A percentile compares a stretch with the other conserved stretches of the same genome.
Conservation (phyloP, 192 early-diverging fungal species). For the Pilobolus umbonatus region DNA sequence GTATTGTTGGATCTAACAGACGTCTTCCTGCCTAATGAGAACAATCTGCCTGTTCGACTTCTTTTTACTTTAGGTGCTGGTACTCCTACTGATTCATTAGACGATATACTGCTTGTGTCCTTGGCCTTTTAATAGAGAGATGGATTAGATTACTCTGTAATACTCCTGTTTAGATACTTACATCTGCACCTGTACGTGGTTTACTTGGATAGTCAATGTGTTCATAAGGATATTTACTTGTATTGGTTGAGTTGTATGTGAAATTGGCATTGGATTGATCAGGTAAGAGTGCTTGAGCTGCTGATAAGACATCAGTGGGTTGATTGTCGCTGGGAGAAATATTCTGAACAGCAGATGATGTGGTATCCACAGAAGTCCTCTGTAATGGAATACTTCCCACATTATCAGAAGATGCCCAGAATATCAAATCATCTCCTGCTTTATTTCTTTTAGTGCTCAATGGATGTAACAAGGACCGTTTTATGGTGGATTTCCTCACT, state of each 20-base stretch:
- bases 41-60: background rate
- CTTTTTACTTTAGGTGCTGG: background rate
- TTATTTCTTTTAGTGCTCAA: constrained; percentile 6
- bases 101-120: constrained; percentile 11
- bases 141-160: too few species aligned
- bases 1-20: constrained; percentile 6
- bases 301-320: constrained; percentile 23
- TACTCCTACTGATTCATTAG: background rate
- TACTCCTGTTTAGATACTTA: constrained; percentile 9
- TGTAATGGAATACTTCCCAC: constrained; percentile 2
- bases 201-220: constrained; percentile 21
- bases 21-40: constrained; percentile 15
- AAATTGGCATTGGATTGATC: background rate
- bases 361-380: too few species aligned
- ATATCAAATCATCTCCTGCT: constrained; percentile 6
- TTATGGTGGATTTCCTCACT: constrained; percentile 3
- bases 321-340: background rate
- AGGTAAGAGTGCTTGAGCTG: constrained; percentile 23
- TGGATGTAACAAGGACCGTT: constrained; percentile 13
- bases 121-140: too few species aligned
- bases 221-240: constrained; percentile 12
- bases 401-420: constrained; percentile 11
- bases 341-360: background rate
- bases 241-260: background rate
- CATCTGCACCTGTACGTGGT: constrained; percentile 1